Evolutionary conservation across 2,329 filamentous ascomycete genomes (phyloP), one percentile per base, ranked within the genome.

Genomic region (Neofusicoccum ribis): DNA sequence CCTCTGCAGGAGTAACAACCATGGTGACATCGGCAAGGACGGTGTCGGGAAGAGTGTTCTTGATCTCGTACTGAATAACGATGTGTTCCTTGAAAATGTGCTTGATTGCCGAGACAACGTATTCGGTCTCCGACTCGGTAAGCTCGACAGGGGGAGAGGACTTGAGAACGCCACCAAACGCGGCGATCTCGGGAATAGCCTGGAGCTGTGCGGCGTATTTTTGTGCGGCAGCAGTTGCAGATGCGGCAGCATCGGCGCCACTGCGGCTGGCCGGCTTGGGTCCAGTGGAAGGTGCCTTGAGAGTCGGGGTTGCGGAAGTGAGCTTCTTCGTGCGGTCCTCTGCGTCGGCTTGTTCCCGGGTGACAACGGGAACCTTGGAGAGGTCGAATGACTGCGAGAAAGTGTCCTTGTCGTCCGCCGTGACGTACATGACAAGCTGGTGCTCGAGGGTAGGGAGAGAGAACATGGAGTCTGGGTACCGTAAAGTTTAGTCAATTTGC

Each of bases 251-350:
- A 71, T 96, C 92, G 34, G 90, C 88, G 47, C 90, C 88, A 31
- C 85, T 86, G 46, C 86, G 85, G 67, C 87, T 78, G 51, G 89
- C 83, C 67, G 88, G 79, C 82, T 96, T 97, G 65, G 92, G 88
- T 34, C 91, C 90, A 36, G 91, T 83, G 75, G 92, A 93, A 66
- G 94, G 93, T 36, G 94, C 92, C 81, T 98, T 98, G 82, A 98
- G 89, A 2, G 93, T 96, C 9, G 94, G 93, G 1, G 93, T 92
- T 15, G 92, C 91, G 17, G 92, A 92, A 2, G 92, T 97, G 72
- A 98, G 91, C 84, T 98, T 98, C 89, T 97, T 97, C 34, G 92
- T 96, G 71, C 94, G 88, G 79, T 98, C 95, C 78, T 97, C 94
- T 12, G 95, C 95, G 72, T 97, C 90, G 67, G 94, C 94, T 82